Evolutionary conservation across 495 filamentous ascomycete species (phyloP).

Genomic region (Massariosphaeria phaeospora): DNA sequence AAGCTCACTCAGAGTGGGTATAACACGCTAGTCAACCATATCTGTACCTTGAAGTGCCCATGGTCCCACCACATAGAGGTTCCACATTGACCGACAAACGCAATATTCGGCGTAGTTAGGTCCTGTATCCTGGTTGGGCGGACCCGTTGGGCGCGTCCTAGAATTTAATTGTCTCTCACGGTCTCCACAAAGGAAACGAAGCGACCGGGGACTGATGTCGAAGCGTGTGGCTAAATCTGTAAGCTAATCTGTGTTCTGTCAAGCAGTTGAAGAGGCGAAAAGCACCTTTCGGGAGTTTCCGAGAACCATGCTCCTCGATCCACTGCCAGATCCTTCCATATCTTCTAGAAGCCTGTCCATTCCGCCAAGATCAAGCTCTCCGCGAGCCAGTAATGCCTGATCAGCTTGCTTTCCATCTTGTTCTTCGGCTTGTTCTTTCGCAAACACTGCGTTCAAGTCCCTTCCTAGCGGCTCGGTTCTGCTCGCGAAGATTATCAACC

Average conservation of each 20-base stretch:
- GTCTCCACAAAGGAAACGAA: too few species aligned
- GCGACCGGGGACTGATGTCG: too few species aligned
- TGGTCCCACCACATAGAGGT: too few species aligned
- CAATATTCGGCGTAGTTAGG: too few species aligned
- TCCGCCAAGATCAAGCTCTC: conserved; percentile 41
- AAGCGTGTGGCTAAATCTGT: too few species aligned
- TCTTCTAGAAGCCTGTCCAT: conserved; percentile 40
- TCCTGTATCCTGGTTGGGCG: not conserved
- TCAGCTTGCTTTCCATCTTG: conserved; percentile 29
- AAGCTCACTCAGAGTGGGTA: too few species aligned
- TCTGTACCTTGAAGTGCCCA: too few species aligned
- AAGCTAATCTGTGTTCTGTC: not conserved
- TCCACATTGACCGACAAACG: too few species aligned
- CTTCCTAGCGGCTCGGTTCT: conserved; percentile 6
- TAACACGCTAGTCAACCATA: too few species aligned
- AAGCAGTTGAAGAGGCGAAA: conserved; percentile 35
- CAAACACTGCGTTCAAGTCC: conserved; percentile 14
- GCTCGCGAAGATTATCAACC: conserved; percentile 36
- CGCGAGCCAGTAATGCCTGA: conserved; percentile 36
- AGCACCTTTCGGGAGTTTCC: conserved; percentile 36
- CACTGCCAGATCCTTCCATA: conserved; percentile 30
- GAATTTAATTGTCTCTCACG: too few species aligned
- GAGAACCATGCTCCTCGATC: conserved; percentile 9
- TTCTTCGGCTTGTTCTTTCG: conserved; percentile 20
- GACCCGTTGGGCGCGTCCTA: not conserved